phyloP scores from a whole-genome alignment of 2,329 filamentous ascomycete genomes.

The Fusarium sp. region DNA sequence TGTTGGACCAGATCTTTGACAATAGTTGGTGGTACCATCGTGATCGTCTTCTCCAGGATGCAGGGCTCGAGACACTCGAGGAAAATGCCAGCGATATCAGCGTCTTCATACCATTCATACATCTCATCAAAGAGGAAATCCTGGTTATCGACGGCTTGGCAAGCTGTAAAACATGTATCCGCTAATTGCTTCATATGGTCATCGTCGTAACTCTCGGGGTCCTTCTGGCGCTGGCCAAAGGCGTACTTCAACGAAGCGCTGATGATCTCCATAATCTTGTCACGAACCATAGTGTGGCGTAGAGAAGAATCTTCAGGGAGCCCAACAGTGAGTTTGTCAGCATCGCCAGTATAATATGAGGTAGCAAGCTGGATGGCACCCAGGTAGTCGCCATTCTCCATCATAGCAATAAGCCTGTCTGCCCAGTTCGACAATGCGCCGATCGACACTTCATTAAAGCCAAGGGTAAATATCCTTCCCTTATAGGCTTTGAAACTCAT shows the following conservation, averaged over 20 bases:
- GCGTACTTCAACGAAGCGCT: conserved; percentile 90
- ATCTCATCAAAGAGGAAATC: conserved; percentile 93
- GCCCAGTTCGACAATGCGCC: conserved; percentile 97
- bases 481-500: conserved; percentile 99
- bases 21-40: conserved; percentile 80
- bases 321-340: conserved; percentile 94
- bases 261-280: conserved; percentile 94
- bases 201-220: conserved; percentile 60
- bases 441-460: conserved; percentile 93
- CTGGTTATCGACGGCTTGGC: conserved; percentile 78
- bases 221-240: conserved; percentile 74
- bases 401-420: conserved; percentile 89
- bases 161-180: conserved; percentile 85
- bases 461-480: conserved; percentile 88
- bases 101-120: conserved; percentile 90
- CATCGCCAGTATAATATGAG: conserved; percentile 88
- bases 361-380: conserved; percentile 90
- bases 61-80: conserved; percentile 90
- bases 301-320: conserved; percentile 83
- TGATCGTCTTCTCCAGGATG: conserved; percentile 82
- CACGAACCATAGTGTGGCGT: conserved; percentile 84
- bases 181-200: conserved; percentile 80
- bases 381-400: conserved; percentile 97
- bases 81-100: conserved; percentile 78
- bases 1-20: conserved; percentile 88